These are phyloP conservation scores for Clavispora asparagi DNA, from an alignment of 805 yeast species.

Conservation along the genomic window DNA sequence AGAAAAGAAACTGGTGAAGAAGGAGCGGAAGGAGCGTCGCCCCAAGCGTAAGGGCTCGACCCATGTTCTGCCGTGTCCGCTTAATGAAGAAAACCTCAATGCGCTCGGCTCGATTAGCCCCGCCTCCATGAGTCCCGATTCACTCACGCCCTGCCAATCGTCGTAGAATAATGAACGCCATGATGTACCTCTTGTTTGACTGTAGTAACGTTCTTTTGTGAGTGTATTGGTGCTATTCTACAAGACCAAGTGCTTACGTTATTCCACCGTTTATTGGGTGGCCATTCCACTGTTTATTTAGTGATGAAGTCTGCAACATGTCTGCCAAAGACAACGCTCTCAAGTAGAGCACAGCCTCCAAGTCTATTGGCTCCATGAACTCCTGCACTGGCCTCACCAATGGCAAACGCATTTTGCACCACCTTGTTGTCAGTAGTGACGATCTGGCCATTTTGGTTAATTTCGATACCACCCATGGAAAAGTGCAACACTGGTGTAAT, in stretches of 20 bases:
- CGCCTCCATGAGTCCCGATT: slow-evolving; percentile 3
- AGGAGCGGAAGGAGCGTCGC: slow-evolving; percentile 37
- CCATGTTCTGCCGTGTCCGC: background rate
- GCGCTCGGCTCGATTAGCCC: slow-evolving; percentile 4
- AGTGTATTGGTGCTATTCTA: no score
- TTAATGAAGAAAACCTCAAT: background rate
- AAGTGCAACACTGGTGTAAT: slow-evolving; percentile 48
- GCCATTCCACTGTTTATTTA: background rate
- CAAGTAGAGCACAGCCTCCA: slow-evolving; percentile 53
- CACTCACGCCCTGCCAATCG: background rate
- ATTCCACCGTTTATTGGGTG: no score
- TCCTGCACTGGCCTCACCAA: slow-evolving; percentile 67
- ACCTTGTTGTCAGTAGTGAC: slow-evolving; percentile 19
- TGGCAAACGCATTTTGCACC: slow-evolving; percentile 49
- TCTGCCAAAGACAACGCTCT: slow-evolving; percentile 58
- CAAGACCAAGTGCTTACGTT: no score
- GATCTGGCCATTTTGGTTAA: slow-evolving; percentile 16
- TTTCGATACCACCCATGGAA: slow-evolving; percentile 25
- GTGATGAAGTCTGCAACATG: slow-evolving; percentile 35
- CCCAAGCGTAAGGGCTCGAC: slow-evolving; percentile 11
- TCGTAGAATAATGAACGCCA: background rate
- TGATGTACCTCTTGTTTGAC: background rate
- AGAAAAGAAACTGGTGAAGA: slow-evolving; percentile 16
- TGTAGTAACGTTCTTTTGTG: no score
- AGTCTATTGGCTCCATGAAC: slow-evolving; percentile 61